Evolutionary conservation across 1,284 basidiomycete genomes (phyloP), one percentile per base, ranked within the genome.

Genomic region (Ceratobasidium theobromae): DNA sequence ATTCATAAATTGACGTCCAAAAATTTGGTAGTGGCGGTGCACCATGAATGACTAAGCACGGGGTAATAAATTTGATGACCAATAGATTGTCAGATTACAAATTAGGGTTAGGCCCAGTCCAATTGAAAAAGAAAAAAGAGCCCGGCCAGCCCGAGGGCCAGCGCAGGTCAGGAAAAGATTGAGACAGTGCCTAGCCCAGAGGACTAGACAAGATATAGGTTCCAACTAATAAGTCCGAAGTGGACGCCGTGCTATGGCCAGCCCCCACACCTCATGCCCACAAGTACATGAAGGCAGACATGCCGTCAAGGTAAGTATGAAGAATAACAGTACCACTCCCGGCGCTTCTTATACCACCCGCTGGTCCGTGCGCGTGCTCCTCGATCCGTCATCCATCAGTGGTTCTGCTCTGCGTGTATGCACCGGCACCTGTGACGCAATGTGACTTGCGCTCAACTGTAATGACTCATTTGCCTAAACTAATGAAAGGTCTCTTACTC

Each of bases 71-170:
- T 46, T 48, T n/a, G n/a, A 3, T 4, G 25, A 32, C 9, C 12
- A 30, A n/a, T 4, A n/a, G 6, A 21, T 41, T 6, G 12, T 25
- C 21, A 6, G 4, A 33, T 53, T n/a, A 5, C 16, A 57, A 40
- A 8, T 30, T 57, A 45, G 53, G 53, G 53, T 57, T 57, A 57
- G 53, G 53, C 53, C 53, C 30, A 23, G 38, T 6, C 23, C 21
- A 27, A 12, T n/a, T 28, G 3, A 8, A n/a, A 57, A 45, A 43
- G 30, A 30, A 45, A 27, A 45, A 27, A 45, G 53, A 57, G 53
- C 53, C 53, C 53, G 53, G 40, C 53, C 53, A 57, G 53, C 53
- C 53, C 53, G 53, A 57, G 40, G 53, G 53, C 53, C 53, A 57
- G 53, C 53, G 25, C 38, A 57, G 40, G 38, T 45, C 38, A 43